Evolutionary conservation across 2,329 filamentous ascomycete species (phyloP), one percentile per base, ranked within the genome.

Genomic region (Colletotrichum sp.): DNA sequence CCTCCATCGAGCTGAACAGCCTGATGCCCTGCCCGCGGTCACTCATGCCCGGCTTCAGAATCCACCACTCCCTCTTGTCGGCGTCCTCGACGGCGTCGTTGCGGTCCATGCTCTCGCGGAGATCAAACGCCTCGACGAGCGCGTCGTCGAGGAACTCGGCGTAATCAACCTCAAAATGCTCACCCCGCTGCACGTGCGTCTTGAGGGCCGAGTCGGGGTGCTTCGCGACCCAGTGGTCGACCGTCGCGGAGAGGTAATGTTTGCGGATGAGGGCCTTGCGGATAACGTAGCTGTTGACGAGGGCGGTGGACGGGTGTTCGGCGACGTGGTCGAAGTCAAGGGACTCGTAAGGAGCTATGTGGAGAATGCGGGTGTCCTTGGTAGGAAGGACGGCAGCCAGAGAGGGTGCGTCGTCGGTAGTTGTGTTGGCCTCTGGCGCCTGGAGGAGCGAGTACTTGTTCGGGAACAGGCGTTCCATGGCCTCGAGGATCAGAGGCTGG

Each of bases 21-120:
- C 95, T 88, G 74, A 99, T 98, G 1, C 97, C 97, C 83, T 98
- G 96, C 0, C 96, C 97, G 28, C 96, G 91, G 83, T 99, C 97
- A 83, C 95, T 98, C 97, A 99, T 99, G 10, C 96, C 94, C 1
- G 97, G 96, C 85, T 99, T 99, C 75, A 99, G 85, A 79, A 99
- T 99, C 97, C 97, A 99, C 96, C 96, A 99, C 83, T 98, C 92
- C 75, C 90, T 89, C 57, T 90, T 86, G 24, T 71, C 77, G 65
- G 78, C 78, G 57, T 77, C 78, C 43, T 71, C 72, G 4, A 68
- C 63, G 14, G 74, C 77, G 8, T 76, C 74, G 79, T 98, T 98
- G 61, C 88, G 89, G 36, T 91, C 90, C 84, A 98, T 90, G 79
- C 94, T 96, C 72, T 95, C 95, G 24, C 93, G 90, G 68, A 99